These are phyloP conservation scores for Cladosporium sp. DNA, from an alignment of 2,329 filamentous ascomycete genomes.

Conservation along the genomic window DNA sequence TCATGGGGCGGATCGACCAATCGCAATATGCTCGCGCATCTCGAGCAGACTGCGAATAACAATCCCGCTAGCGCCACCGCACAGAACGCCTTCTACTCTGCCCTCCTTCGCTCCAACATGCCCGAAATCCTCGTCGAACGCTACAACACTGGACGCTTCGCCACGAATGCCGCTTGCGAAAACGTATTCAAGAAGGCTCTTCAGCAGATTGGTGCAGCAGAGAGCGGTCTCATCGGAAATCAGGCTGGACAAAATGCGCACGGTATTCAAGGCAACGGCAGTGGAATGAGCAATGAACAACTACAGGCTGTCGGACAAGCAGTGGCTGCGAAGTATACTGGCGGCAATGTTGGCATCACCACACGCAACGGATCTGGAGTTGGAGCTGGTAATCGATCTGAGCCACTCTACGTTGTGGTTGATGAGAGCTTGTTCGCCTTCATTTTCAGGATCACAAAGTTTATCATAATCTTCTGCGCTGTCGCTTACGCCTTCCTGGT, in stretches of 20 bases:
- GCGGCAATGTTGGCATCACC: constrained; percentile 59
- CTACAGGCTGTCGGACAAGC: constrained; percentile 78
- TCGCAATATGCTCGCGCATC: constrained; percentile 67
- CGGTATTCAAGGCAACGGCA: constrained; percentile 29
- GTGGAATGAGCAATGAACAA: constrained; percentile 55
- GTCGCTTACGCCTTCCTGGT: constrained; percentile 76
- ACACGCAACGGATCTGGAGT: constrained; percentile 42
- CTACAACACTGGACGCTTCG: constrained; percentile 81
- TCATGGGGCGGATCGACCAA: constrained; percentile 36
- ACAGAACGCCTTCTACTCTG: constrained; percentile 91
- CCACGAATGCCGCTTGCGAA: constrained; percentile 72
- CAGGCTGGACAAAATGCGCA: constrained; percentile 15
- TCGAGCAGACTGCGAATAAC: constrained; percentile 89
- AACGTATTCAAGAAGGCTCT: constrained; percentile 75
- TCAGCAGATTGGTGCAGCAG: constrained; percentile 52
- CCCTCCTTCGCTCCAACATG: constrained; percentile 86
- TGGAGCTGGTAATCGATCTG: constrained; percentile 69
- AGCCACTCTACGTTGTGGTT: constrained; percentile 92
- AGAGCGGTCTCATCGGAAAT: constrained; percentile 28
- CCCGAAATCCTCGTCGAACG: constrained; percentile 87
- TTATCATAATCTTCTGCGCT: constrained; percentile 72
- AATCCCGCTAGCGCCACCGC: constrained; percentile 82
- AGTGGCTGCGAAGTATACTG: constrained; percentile 66
- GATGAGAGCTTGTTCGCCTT: constrained; percentile 77
- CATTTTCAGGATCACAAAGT: constrained; percentile 90